Percentiles rank a stretch among this genome's conserved stretches.
Conservation (phyloP, 2,329 filamentous ascomycete species). For the Cercospora berteroae region DNA sequence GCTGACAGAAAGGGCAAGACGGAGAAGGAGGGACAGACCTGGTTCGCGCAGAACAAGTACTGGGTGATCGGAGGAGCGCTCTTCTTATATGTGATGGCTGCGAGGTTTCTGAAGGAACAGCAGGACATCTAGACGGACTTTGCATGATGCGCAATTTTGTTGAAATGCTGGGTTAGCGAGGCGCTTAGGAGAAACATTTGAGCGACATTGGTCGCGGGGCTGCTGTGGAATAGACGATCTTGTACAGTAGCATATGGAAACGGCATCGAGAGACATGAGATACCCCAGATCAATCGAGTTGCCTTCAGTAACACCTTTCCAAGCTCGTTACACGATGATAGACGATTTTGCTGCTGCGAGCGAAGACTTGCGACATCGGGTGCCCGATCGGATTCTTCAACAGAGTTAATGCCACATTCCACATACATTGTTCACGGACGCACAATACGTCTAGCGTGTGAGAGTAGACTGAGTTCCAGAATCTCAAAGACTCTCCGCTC, state of each 20-base stretch:
- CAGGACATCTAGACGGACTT: conserved; percentile 9
- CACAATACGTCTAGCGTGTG: background rate
- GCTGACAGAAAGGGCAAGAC: conserved; percentile 78
- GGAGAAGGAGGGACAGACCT: conserved; percentile 76
- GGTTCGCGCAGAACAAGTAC: conserved; percentile 77
- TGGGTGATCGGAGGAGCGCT: conserved; percentile 67
- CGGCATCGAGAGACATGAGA: background rate
- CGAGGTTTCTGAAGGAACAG: conserved; percentile 64
- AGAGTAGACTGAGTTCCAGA: background rate
- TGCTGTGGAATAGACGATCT: background rate
- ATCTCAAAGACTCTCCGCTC: background rate
- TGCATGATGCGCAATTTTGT: background rate
- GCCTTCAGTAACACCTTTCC: background rate
- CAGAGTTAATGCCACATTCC: background rate
- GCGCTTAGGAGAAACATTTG: background rate
- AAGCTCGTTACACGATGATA: background rate
- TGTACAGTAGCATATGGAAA: background rate
- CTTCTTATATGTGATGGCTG: conserved; percentile 79
- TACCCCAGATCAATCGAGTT: background rate
- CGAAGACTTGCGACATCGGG: background rate
- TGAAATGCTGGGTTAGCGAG: background rate
- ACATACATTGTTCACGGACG: background rate
- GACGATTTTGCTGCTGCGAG: background rate
- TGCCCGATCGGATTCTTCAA: background rate
- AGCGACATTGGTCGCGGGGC: background rate